phyloP scores from a whole-genome alignment of 148 eudicot genomes.

The Oxyria digyna region DNA sequence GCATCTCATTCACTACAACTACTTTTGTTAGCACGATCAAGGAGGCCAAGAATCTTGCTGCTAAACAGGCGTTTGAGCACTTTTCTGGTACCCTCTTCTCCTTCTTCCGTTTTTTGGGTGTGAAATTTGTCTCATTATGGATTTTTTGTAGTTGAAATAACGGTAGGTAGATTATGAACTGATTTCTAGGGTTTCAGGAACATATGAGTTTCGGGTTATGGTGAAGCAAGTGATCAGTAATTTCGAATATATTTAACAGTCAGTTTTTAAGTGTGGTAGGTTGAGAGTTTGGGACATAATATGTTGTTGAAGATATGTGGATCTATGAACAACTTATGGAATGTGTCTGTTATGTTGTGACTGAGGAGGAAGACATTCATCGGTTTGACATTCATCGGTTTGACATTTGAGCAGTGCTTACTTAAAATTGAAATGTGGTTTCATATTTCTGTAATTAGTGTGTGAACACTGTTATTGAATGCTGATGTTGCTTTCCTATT shows the following conservation, averaged over 20 bases:
- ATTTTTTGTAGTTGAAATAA: not conserved
- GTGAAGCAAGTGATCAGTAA: not conserved
- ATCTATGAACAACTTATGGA: not conserved
- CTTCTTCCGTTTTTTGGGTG: not conserved
- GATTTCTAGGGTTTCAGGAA: no score
- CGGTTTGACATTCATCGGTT: not conserved
- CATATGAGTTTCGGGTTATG: not conserved
- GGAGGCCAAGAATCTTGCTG: slow-evolving; percentile 30
- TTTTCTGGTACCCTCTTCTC: slow-evolving; percentile 9
- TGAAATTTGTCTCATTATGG: not conserved
- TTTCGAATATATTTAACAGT: no score
- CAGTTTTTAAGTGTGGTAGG: no score
- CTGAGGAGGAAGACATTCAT: not conserved
- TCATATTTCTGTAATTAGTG: not conserved
- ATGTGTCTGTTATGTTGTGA: not conserved
- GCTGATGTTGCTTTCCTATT: not conserved
- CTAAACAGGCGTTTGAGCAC: slow-evolving; percentile 24
- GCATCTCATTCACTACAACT: slow-evolving; percentile 18
- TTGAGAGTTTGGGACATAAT: no score
- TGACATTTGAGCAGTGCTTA: no score
- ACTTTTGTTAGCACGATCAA: slow-evolving; percentile 17
- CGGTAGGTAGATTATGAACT: not conserved
- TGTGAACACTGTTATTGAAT: not conserved
- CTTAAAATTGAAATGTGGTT: not conserved
- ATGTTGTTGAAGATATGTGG: no score